Percentiles rank a stretch among this genome's conserved stretches.
These are phyloP conservation scores for Talaromyces piceae DNA, from an alignment of 2,329 filamentous ascomycete species.

Conservation along the genomic window DNA sequence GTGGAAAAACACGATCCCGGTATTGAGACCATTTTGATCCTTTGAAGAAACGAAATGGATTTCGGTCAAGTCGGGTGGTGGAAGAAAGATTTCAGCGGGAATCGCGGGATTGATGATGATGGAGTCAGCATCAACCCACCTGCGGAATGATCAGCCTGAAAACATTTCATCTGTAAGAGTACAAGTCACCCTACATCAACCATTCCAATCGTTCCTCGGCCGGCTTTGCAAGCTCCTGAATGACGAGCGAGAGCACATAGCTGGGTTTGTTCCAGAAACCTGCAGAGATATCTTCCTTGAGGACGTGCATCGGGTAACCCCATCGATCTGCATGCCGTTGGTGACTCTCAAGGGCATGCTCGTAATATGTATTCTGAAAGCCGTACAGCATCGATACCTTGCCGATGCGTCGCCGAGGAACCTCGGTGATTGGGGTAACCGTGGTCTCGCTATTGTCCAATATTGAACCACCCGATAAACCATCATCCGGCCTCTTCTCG, in stretches of 20 bases:
- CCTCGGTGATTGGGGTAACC: not conserved
- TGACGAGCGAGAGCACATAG: slow-evolving; percentile 23
- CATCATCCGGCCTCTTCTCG: no score
- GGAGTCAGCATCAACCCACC: slow-evolving; percentile 28
- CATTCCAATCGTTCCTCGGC: slow-evolving; percentile 25
- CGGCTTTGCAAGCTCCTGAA: slow-evolving; percentile 27
- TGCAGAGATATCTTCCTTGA: slow-evolving; percentile 24
- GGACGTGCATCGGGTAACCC: slow-evolving; percentile 29
- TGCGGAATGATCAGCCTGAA: slow-evolving; percentile 6
- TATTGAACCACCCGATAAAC: no score
- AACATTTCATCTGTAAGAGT: not conserved
- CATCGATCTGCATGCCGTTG: slow-evolving; percentile 25
- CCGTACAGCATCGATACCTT: slow-evolving; percentile 31
- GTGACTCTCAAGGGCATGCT: slow-evolving; percentile 30
- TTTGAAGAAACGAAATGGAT: slow-evolving; percentile 24
- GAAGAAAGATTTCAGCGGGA: slow-evolving; percentile 25
- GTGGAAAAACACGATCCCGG: slow-evolving; percentile 25
- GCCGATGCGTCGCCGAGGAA: slow-evolving; percentile 13
- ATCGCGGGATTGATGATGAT: slow-evolving; percentile 25
- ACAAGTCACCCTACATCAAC: slow-evolving; percentile 24
- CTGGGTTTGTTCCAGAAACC: slow-evolving; percentile 31
- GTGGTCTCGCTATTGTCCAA: not conserved
- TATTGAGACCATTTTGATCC: slow-evolving; percentile 26
- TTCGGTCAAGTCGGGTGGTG: slow-evolving; percentile 20
- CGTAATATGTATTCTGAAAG: slow-evolving; percentile 24